phyloP scores from a whole-genome alignment of 2,329 filamentous ascomycete genomes.

The Colletotrichum sp. region DNA sequence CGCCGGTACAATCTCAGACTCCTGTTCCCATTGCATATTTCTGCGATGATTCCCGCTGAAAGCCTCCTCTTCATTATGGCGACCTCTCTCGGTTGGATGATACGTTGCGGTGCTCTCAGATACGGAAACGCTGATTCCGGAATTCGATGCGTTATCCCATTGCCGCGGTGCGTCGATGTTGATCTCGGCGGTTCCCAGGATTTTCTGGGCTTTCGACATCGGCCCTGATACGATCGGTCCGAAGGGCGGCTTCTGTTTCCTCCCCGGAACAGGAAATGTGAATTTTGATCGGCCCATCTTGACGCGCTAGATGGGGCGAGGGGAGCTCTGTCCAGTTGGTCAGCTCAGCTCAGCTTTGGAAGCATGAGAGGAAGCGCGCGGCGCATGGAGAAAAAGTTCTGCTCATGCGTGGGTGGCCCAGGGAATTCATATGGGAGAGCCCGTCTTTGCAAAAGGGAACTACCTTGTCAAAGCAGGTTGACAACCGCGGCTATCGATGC shows the following conservation, averaged over 20 bases:
- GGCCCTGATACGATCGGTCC: conserved; percentile 36
- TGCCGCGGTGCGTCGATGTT: conserved; percentile 42
- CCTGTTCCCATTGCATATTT: conserved; percentile 46
- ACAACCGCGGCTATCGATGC: conserved; percentile 17
- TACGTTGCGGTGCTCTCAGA: conserved; percentile 43
- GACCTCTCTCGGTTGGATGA: conserved; percentile 28
- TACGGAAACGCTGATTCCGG: conserved; percentile 49
- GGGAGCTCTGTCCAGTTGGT: conserved; percentile 1
- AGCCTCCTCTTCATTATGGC: conserved; percentile 3
- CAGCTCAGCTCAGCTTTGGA: conserved; percentile 6
- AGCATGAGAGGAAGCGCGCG: neutral
- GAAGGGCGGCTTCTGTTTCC: conserved; percentile 44
- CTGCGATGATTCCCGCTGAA: conserved; percentile 26
- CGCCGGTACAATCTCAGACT: conserved; percentile 51
- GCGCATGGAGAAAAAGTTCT: neutral
- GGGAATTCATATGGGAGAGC: neutral
- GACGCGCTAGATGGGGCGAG: neutral
- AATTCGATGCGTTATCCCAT: conserved; percentile 50
- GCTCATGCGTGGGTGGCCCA: neutral
- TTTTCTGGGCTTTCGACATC: conserved; percentile 57
- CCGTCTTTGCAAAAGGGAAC: conserved; percentile 2
- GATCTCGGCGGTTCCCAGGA: conserved; percentile 52
- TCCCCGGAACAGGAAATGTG: conserved; percentile 52
- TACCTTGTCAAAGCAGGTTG: conserved; percentile 19
- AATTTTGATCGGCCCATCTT: conserved; percentile 50